Conservation (phyloP, 371 early-diverging fungal species). For the Encephalitozoon romaleae region DNA sequence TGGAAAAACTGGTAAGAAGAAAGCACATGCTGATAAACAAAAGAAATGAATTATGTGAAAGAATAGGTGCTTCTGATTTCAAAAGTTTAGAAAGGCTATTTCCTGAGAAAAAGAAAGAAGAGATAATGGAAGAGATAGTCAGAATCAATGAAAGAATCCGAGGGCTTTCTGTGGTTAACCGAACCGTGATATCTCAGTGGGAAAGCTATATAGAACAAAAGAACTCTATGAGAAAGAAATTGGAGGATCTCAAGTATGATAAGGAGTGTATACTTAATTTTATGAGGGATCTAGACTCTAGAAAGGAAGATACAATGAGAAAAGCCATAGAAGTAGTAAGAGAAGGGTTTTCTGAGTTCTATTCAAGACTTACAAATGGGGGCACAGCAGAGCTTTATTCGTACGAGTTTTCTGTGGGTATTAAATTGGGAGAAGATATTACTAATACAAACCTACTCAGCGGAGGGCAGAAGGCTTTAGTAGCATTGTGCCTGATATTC, state of each 20-base stretch:
- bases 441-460: conserved; percentile 60
- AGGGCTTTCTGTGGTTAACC: conserved; percentile 24
- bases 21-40: conserved; percentile 40
- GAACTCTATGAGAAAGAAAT: conserved; percentile 8
- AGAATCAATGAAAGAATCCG: conserved; percentile 30
- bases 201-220: conserved; percentile 8
- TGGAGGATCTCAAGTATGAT: conserved; percentile 20
- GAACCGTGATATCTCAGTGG: neutral
- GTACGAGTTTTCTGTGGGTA: conserved; percentile 8
- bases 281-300: conserved; percentile 50
- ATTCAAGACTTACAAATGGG: conserved; percentile 43
- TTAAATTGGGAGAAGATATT: conserved; percentile 20
- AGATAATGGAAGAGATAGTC: conserved; percentile 4
- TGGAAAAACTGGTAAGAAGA: neutral
- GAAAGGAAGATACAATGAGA: conserved; percentile 54
- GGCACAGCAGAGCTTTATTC: neutral
- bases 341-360: conserved; percentile 53
- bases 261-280: conserved; percentile 47
- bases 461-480: conserved; percentile 95
- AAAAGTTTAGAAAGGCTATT: conserved; percentile 5
- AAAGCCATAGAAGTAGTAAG: conserved; percentile 44
- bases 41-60: conserved; percentile 24
- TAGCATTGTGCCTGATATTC: conserved; percentile 90
- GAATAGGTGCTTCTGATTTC: conserved; percentile 11
- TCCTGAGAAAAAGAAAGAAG: conserved; percentile 4